Base-by-base conservation (phyloP, 768 basidiomycete species). In the Multifurca ochricompacta region DNA sequence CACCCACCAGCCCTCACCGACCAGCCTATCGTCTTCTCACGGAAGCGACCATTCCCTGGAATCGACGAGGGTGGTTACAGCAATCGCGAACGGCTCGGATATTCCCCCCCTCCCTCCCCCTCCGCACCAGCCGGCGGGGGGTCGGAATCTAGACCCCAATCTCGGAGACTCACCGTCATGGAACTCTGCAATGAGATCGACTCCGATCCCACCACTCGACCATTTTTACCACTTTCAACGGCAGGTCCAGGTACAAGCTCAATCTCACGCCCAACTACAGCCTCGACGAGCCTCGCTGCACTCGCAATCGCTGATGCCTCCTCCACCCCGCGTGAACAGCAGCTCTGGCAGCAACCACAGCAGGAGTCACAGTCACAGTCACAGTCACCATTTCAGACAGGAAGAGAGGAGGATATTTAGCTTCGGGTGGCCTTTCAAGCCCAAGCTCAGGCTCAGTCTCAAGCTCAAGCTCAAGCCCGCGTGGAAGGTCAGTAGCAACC, bases 161-260 rank as follows among this genome's bases (percentile, higher is more conserved):
- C 83, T 72, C 78, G 87, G 63, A 72, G 87, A 57, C 81, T 90
- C 78, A 77, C 83, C 69, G 83, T 90, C 77, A 79, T 89, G 85
- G 87, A 90, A 62, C 83, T 90, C 77, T 88, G 87, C 79, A 87
- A 89, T 77, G 85, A 85, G 74, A 67, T 74, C 66, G 70, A 70
- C 69, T 68, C 69, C 67, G 68, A 72, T 71, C 65, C 68, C 61
- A 65, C 70, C 68, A 50, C 71, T 70, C 74, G 73, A 71, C 59
- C 74, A 69, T 70, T 78, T 75, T 59, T 77, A 77, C 65, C 71
- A 59, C 58, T 70, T 62, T 60, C 67, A 66, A 64, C 61, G 56
- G n/a, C n/a, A n/a, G 67, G 67, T 55, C 54, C 59, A 65, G 59
- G 63, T 14, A 32, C 51, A 53, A 43, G 51, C 6, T 50, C 56